Conservation (phyloP, 2,329 filamentous ascomycete species). For the Aureobasidium musti region DNA sequence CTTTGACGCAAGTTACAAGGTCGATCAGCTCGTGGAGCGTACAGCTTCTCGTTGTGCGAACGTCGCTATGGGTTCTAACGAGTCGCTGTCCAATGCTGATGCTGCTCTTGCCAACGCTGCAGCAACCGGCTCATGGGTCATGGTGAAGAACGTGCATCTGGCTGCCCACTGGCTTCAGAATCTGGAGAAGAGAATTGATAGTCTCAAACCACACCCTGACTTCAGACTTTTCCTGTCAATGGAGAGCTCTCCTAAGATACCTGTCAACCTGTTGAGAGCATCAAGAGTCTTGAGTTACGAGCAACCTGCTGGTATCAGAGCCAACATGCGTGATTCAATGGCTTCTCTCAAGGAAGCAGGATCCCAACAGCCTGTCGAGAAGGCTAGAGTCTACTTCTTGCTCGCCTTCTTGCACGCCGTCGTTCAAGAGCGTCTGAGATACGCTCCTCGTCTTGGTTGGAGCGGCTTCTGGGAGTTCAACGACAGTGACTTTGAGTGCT, state of each 20-base stretch:
- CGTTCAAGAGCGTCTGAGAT: conserved; percentile 89
- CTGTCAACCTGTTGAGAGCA: conserved; percentile 89
- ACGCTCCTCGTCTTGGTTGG: conserved; percentile 92
- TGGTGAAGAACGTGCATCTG: conserved; percentile 98
- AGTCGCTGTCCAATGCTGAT: conserved; percentile 87
- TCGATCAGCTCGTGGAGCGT: conserved; percentile 88
- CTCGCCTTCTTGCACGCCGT: conserved; percentile 95
- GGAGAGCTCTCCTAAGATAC: conserved; percentile 96
- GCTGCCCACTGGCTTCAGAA: conserved; percentile 96
- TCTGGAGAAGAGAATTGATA: conserved; percentile 93
- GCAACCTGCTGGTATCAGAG: conserved; percentile 91
- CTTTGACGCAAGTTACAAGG: conserved; percentile 99
- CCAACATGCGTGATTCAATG: conserved; percentile 98
- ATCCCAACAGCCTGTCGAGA: conserved; percentile 73
- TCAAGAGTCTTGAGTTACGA: conserved; percentile 97
- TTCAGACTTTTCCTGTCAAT: conserved; percentile 97
- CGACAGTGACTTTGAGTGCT: conserved; percentile 97
- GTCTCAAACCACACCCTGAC: conserved; percentile 87
- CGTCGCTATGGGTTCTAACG: conserved; percentile 98
- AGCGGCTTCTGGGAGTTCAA: conserved; percentile 99
- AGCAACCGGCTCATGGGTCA: conserved; percentile 89
- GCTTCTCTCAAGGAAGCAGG: conserved; percentile 62
- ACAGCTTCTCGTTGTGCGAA: conserved; percentile 83
- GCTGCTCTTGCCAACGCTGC: conserved; percentile 93
- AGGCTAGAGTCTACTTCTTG: conserved; percentile 83